Evolutionary conservation across 257 asterid species (phyloP).

Genomic region (Ehretia macrophylla): DNA sequence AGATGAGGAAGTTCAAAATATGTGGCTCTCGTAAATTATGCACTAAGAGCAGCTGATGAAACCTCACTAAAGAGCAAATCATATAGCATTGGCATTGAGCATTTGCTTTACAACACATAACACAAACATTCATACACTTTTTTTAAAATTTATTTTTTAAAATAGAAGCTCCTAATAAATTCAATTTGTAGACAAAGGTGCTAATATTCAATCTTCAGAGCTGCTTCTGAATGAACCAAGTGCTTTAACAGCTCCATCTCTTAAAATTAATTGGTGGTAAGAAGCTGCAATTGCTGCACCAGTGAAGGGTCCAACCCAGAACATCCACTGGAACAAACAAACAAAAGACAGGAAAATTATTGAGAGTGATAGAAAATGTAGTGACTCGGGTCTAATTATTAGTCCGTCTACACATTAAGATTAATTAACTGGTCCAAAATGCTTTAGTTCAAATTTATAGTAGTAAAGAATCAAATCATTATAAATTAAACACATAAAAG

Average conservation of each 20-base stretch:
- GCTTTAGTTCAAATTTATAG: neutral
- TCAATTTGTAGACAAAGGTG: no score
- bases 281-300: slow-evolving; percentile 45
- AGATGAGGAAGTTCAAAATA: no score
- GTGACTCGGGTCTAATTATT: no score
- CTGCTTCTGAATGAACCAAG: slow-evolving; percentile 29
- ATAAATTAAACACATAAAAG: neutral
- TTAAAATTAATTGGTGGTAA: slow-evolving; percentile 34
- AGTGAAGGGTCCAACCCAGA: slow-evolving; percentile 45
- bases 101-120: no score
- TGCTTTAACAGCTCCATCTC: slow-evolving; percentile 36
- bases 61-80: no score
- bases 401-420: no score
- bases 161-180: neutral
- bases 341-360: neutral
- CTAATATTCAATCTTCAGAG: slow-evolving; percentile 8
- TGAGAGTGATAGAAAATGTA: neutral
- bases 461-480: neutral
- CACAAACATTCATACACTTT: neutral
- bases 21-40: no score
- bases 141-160: neutral
- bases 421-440: no score
- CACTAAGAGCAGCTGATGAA: no score
- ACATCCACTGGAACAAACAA: slow-evolving; percentile 29
- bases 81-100: no score